phyloP scores from a whole-genome alignment of 2,329 filamentous ascomycete species.

The Hypoxylon sp. region DNA sequence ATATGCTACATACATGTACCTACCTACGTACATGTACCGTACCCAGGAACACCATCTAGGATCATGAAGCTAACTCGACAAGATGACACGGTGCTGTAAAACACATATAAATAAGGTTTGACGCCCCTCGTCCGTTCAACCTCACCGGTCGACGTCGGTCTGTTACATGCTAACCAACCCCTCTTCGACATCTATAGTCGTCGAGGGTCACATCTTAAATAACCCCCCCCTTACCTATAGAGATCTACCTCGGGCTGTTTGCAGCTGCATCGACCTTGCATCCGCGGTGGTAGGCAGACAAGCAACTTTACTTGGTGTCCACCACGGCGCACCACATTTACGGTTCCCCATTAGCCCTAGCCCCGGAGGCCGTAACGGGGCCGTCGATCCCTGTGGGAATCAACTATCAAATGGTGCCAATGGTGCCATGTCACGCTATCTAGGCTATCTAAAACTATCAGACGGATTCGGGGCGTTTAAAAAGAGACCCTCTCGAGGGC shows the following conservation, averaged over 20 bases:
- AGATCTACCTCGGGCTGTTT: conserved; percentile 41
- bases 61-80: conserved; percentile 29
- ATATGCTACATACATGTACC: background rate
- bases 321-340: conserved; percentile 35
- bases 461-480: conserved; percentile 22
- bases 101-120: conserved; percentile 34
- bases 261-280: conserved; percentile 43
- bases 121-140: conserved; percentile 22
- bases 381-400: conserved; percentile 41
- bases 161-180: conserved; percentile 19
- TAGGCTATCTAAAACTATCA: conserved; percentile 27
- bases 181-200: conserved; percentile 18
- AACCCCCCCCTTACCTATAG: conserved; percentile 27
- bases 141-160: conserved; percentile 29
- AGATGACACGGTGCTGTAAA: conserved; percentile 19
- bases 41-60: conserved; percentile 35
- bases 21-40: too few relatives aligned
- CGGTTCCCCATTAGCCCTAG: conserved; percentile 18
- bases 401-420: conserved; percentile 38
- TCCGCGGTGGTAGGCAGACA: conserved; percentile 40
- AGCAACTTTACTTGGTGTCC: too few relatives aligned
- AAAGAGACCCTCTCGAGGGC: conserved; percentile 20
- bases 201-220: conserved; percentile 25
- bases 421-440: conserved; percentile 43
- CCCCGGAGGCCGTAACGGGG: conserved; percentile 32